These are phyloP conservation scores for Boletus sp. DNA, from an alignment of 1,284 basidiomycete species.

Conservation along the genomic window DNA sequence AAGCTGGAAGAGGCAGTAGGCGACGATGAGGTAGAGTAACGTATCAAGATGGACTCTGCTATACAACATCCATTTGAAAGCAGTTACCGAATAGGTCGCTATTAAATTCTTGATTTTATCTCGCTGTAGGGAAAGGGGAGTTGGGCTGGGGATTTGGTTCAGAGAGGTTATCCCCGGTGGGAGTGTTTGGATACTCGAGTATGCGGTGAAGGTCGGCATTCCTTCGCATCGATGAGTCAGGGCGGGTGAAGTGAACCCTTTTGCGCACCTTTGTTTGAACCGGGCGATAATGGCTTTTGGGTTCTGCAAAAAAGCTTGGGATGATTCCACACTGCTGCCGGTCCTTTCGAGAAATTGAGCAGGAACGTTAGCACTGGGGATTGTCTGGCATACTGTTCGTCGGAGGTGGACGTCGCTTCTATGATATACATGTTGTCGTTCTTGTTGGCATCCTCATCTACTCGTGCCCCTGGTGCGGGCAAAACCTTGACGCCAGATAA, in stretches of 20 bases:
- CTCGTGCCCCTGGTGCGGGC: conserved; percentile 64
- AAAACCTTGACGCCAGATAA: conserved; percentile 58
- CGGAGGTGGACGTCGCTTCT: conserved; percentile 49
- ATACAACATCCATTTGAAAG: conserved; percentile 5
- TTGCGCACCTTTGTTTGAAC: conserved; percentile 60
- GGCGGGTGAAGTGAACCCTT: background rate
- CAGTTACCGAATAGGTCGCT: background rate
- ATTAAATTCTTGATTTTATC: background rate
- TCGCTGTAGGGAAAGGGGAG: conserved; percentile 7
- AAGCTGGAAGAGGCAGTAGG: conserved; percentile 25
- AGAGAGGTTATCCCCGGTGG: conserved; percentile 5
- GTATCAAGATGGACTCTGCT: conserved; percentile 1
- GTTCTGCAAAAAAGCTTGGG: conserved; percentile 43
- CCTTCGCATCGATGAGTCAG: conserved; percentile 35
- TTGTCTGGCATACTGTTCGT: conserved; percentile 41
- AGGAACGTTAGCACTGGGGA: background rate
- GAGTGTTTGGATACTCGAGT: conserved; percentile 44
- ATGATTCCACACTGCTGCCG: conserved; percentile 30
- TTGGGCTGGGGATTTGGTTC: conserved; percentile 10
- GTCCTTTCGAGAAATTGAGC: conserved; percentile 9
- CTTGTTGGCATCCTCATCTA: conserved; percentile 41
- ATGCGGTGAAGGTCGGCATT: conserved; percentile 55
- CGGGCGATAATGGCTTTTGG: conserved; percentile 49
- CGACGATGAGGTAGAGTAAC: conserved; percentile 25
- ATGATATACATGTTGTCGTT: conserved; percentile 73